phyloP scores from a whole-genome alignment of 768 basidiomycete genomes.

The Gelatoporia subvermispora region DNA sequence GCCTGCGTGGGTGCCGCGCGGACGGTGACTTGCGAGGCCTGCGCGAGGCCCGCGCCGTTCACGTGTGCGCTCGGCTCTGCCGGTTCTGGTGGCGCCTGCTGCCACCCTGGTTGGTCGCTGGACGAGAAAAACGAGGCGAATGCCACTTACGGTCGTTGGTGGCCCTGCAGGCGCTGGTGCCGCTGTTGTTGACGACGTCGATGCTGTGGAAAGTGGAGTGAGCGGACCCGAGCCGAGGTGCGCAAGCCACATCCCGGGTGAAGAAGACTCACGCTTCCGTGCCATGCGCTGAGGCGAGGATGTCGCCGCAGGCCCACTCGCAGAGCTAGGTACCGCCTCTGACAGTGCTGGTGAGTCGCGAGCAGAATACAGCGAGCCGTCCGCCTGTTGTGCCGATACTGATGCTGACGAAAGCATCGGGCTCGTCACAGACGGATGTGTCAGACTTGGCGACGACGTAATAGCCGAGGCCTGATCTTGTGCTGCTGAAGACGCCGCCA shows the following conservation, averaged over 20 bases:
- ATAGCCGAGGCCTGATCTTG: slow-evolving; percentile 33
- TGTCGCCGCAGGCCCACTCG: slow-evolving; percentile 39
- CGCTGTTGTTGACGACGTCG: slow-evolving; percentile 13
- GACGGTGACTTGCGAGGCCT: slow-evolving; percentile 1
- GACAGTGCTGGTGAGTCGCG: slow-evolving; percentile 72
- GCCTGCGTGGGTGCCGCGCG: slow-evolving; percentile 17
- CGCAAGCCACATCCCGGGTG: not conserved
- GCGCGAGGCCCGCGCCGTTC: slow-evolving; percentile 22
- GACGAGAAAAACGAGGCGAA: too few species aligned
- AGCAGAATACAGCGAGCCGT: slow-evolving; percentile 66
- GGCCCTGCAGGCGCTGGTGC: slow-evolving; percentile 6
- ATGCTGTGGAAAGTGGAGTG: slow-evolving; percentile 35
- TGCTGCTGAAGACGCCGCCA: slow-evolving; percentile 26
- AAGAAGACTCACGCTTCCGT: slow-evolving; percentile 42
- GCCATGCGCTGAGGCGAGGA: slow-evolving; percentile 55
- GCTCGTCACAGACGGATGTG: slow-evolving; percentile 80
- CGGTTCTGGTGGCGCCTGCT: too few species aligned
- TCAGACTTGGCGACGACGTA: slow-evolving; percentile 74
- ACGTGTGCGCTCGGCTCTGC: slow-evolving; percentile 15
- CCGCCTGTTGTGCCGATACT: slow-evolving; percentile 53
- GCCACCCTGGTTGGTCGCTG: too few species aligned
- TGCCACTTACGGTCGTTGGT: too few species aligned
- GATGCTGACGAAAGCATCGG: slow-evolving; percentile 72
- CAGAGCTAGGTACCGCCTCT: slow-evolving; percentile 48
- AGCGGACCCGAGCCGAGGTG: slow-evolving; percentile 12